Evolutionary conservation across 192 early-diverging fungal species (phyloP).

Genomic region (Geranomyces variabilis): DNA sequence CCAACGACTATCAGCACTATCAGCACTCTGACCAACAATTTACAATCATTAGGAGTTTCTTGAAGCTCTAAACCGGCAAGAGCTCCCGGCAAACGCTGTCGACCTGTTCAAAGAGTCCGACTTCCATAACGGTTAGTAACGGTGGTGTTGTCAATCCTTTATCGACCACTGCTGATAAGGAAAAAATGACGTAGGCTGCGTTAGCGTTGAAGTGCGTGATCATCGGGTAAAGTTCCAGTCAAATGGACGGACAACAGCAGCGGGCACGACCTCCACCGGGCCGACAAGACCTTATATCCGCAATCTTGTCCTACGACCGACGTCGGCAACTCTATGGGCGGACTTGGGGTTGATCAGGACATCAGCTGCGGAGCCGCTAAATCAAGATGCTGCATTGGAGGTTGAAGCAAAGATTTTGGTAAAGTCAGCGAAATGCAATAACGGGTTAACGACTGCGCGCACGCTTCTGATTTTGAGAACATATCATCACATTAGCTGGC

Average conservation of each 20-base stretch:
- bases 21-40: background rate
- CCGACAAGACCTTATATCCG: conserved; percentile 20
- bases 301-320: conserved; percentile 18
- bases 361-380: background rate
- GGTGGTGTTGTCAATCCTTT: background rate
- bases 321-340: conserved; percentile 23
- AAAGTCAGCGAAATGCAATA: background rate
- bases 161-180: no score
- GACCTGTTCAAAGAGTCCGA: conserved; percentile 28
- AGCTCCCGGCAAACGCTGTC: conserved; percentile 14
- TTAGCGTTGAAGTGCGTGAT: conserved; percentile 27
- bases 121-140: conserved; percentile 25
- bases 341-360: conserved; percentile 6
- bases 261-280: background rate
- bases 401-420: conserved; percentile 30
- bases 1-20: no score
- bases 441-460: no score
- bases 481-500: background rate
- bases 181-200: background rate
- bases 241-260: background rate
- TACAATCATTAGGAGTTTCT: conserved; percentile 16
- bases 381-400: conserved; percentile 30
- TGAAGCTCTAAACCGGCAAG: conserved; percentile 38
- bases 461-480: no score
- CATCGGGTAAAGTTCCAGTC: conserved; percentile 24